Base-by-base conservation (phyloP, 805 yeast genomes). In the Candida khao-thaluensis region DNA sequence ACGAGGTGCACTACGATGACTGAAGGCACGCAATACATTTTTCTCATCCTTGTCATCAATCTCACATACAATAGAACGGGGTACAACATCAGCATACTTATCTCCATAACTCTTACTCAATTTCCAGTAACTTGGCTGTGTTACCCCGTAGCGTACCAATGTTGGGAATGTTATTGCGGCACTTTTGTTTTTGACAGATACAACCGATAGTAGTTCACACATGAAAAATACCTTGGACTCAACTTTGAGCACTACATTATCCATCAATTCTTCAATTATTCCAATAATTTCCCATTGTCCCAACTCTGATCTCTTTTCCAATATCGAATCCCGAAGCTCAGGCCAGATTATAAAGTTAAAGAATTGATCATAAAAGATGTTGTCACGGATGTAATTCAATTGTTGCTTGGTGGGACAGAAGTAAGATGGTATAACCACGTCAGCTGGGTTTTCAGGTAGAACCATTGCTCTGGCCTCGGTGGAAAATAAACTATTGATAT, bases 341-440 rank as follows among this genome's bases (percentile, higher is more conserved):
- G 38, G 38, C 38, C 38, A 35, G 16, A 35, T 35, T 6, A 35
- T 29, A 20, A 35, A 35, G 11, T 35, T 35, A 21, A 35, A 20
- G 28, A 35, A 35, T 14, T 35, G 38, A 8, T 35, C 38, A 12
- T 35, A 35, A 15, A 20, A 14, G 7, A 27, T 35, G 4, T 27
- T 35, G 11, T 21, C 12, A 5, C 32, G 25, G 11, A 35, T 27
- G n/a, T 10, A 21, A 16, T 10, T 15, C 31, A 27, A 12, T 35
- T 35, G 38, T 27, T 27, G 33, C 14, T 27, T 12, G 5, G 38
- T 35, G 5, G 38, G 38, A 7, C 31, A 17, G 25, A 35, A 35
- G 20, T 35, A 35, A 12, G 33, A 29, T 12, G 38, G 38, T 17
- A 35, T 26, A 3, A 35, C 25, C 33, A 35, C 33, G 11, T 33